A percentile compares a stretch with the other conserved stretches of the same genome.
These are phyloP conservation scores for Crucibulum laeve DNA, from an alignment of 768 basidiomycete genomes.

Conservation along the genomic window DNA sequence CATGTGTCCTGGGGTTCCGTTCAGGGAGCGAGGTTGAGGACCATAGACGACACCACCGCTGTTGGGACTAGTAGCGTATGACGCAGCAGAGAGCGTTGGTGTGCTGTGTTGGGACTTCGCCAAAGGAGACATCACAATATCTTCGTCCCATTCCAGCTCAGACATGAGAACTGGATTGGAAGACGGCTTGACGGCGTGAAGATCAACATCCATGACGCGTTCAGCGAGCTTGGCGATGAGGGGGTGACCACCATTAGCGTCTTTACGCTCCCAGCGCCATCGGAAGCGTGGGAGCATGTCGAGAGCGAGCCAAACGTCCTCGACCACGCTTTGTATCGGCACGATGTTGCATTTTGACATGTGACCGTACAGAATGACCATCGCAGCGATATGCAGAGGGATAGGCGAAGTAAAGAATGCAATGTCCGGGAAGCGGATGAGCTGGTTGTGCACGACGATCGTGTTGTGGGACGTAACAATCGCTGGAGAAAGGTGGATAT, in stretches of 20 bases:
- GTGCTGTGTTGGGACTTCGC: conserved; percentile 37
- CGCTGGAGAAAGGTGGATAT: conserved; percentile 34
- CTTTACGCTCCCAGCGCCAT: conserved; percentile 90
- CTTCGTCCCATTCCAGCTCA: conserved; percentile 56
- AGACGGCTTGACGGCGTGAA: conserved; percentile 53
- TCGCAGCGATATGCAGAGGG: conserved; percentile 84
- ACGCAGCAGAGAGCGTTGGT: conserved; percentile 30
- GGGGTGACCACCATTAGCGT: conserved; percentile 76
- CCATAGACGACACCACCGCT: conserved; percentile 20
- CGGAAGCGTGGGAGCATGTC: conserved; percentile 87
- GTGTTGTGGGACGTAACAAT: conserved; percentile 86
- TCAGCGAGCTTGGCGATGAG: conserved; percentile 80
- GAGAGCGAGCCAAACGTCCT: conserved; percentile 84
- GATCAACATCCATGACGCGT: conserved; percentile 69
- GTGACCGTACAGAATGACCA: conserved; percentile 87
- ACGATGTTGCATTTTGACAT: conserved; percentile 75
- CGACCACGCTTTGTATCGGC: conserved; percentile 59
- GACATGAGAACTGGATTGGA: conserved; percentile 40
- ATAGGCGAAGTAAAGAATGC: conserved; percentile 89
- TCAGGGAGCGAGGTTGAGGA: conserved; percentile 32
- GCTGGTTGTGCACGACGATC: conserved; percentile 78
- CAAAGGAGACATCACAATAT: conserved; percentile 25
- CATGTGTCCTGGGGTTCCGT: conserved; percentile 20
- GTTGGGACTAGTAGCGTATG: conserved; percentile 23
- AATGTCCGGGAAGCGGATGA: conserved; percentile 81